Evolutionary conservation across 495 filamentous ascomycete genomes (phyloP), one percentile per base, ranked within the genome.

Genomic region (Aeminium ludgeri): DNA sequence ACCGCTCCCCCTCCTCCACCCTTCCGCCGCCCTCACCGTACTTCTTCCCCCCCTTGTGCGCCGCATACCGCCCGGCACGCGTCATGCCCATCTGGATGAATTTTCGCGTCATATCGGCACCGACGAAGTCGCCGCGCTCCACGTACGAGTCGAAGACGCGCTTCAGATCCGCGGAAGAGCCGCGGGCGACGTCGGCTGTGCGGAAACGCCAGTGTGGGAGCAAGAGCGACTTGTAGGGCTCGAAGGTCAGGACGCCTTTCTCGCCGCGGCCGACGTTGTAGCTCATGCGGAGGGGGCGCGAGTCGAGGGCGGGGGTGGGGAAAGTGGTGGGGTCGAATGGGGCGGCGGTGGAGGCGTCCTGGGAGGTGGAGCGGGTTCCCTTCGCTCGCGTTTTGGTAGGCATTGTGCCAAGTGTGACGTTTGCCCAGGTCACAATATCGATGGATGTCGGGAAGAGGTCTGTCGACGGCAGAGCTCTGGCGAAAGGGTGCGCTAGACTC

Each of bases 51-150:
- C 65, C 66, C 38, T 62, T 59, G 31, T 65, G 59, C 42, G 69
- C 69, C 13, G 65, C 65, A 54, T 70, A 70, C 33, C 65, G 49
- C 44, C 59, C 66, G 16, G 64, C 58, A 12, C 68, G 44, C 18
- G 65, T 69, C 65, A 72, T 72, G 2, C 67, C 65, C 65, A 70
- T 72, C 50, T 69, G 66, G 17, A 72, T 54, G 47, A 70, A 72
- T 43, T 70, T 72, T 10, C 66, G 50, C 15, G 56, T 46, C 63
- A 69, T 72, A 27, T 70, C 68, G 58, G 67, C 67, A 8, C 68
- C 68, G 2, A 70, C 65, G 30, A 70, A 67, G 51, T 72, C 66
- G n/a, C 55, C 55, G 10, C 46, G 27, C 16, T 55, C 40, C 12
- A 60, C 55, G 45, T 65, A 69, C 28, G 53, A 49, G 3, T 58